Base-by-base conservation (phyloP, 768 basidiomycete species). In the Mycena belliarum region DNA sequence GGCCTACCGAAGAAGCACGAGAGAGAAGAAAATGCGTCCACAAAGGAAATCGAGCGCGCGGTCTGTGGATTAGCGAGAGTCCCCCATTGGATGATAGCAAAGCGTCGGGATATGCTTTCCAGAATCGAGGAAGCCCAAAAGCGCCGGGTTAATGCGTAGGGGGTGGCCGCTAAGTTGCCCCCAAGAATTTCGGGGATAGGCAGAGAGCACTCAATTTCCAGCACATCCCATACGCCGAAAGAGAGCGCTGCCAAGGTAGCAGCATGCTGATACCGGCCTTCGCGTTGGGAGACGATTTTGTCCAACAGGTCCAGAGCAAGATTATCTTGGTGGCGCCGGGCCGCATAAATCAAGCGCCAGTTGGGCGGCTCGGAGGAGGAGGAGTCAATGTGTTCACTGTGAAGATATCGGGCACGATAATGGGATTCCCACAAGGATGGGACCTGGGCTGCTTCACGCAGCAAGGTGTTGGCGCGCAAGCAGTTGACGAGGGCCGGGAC, bases 181-280 rank as follows among this genome's bases (percentile, higher is more conserved):
- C 54, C 54, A 24, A 65, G 68, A 18, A 64, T 60, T 32, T 62
- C 54, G 0, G 79, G 76, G 32, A 79, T 48, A 23, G 76, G 66
- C 18, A 72, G 70, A 21, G 68, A 63, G 26, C 72, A 65, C 62
- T 79, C 77, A 15, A 74, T 61, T 20, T 79, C 73, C 52, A 87
- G 65, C 18, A 68, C 77, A 64, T 86, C 81, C 82, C 82, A 87
- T 37, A 79, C 75, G 57, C 87, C 86, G 59, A 82, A 76, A 12
- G 75, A 75, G 61, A 78, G 69, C 38, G 69, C 69, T n/a, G 73
- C 66, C 14, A 85, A 57, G 35, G 70, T 66, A 42, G 72, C 66
- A 16, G 80, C 81, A 57, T 68, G 64, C 29, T 71, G 70, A 42
- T 74, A 70, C 53, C 83, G 74, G 15, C 69, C 71, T n/a, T 65